These are phyloP conservation scores for Luffa acutangula DNA, from an alignment of 306 rosid species.

Conservation along the genomic window DNA sequence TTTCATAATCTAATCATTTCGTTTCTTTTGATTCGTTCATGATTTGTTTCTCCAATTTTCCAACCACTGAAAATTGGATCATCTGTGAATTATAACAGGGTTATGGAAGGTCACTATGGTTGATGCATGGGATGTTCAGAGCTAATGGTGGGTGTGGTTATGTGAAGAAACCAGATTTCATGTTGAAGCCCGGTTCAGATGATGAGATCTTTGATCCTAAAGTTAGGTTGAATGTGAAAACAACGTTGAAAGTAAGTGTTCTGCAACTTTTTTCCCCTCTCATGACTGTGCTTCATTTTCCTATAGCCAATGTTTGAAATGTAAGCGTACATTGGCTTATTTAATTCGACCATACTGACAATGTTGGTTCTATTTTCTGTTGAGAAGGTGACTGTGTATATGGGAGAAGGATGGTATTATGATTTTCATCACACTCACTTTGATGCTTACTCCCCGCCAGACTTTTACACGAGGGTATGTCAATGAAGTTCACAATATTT, in stretches of 20 bases:
- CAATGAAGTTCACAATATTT: slow-evolving; percentile 3
- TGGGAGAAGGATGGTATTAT: slow-evolving; percentile 98
- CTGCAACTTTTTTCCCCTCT: not conserved
- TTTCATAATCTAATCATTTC: not conserved
- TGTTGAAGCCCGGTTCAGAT: slow-evolving; percentile 38
- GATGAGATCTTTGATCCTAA: slow-evolving; percentile 63
- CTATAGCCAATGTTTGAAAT: not conserved
- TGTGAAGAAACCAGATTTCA: slow-evolving; percentile 83
- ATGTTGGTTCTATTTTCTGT: slow-evolving; percentile 13
- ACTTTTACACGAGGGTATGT: slow-evolving; percentile 89
- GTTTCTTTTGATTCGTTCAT: not conserved
- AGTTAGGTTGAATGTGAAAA: slow-evolving; percentile 44
- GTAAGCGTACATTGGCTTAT: slow-evolving; percentile 18
- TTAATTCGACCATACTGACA: slow-evolving; percentile 4
- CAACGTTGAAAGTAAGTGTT: slow-evolving; percentile 58
- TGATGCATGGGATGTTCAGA: slow-evolving; percentile 98
- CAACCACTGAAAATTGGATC: slow-evolving; percentile 7
- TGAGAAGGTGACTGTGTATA: slow-evolving; percentile 64
- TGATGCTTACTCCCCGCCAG: slow-evolving; percentile 91
- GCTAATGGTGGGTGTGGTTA: slow-evolving; percentile 93
- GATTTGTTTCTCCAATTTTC: slow-evolving; percentile 5
- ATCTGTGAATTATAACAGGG: slow-evolving; percentile 43
- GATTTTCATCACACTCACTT: slow-evolving; percentile 80
- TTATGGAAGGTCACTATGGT: slow-evolving; percentile 87
- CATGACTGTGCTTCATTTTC: slow-evolving; percentile 11